Evolutionary conservation across 371 early-diverging fungal species (phyloP), one percentile per base, ranked within the genome.

Genomic region (Mucor ambiguus): DNA sequence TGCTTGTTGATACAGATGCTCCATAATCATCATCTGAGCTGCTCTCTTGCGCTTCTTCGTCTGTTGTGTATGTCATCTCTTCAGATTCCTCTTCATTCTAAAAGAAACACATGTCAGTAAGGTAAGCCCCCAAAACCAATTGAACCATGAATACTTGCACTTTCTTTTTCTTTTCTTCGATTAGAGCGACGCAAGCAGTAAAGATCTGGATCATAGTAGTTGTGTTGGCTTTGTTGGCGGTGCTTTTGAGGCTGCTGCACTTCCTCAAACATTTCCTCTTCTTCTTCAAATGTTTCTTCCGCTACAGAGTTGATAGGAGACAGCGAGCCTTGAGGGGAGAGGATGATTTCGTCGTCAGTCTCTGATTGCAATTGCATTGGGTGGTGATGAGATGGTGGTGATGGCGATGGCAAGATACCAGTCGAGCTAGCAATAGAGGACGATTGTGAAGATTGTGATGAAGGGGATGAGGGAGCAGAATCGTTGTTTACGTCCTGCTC

Each of bases 171-270:
- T 65, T 68, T 68, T 30, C 68, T 58, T 30, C 72, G 49, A 24
- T 58, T 48, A 18, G 72, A 72, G 22, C 72, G 62, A 46, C 72
- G 61, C 44, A 72, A 28, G 29, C 72, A 68, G 38, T 72, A 72
- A 10, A 72, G 61, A 10, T 72, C 72, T 52, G 72, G 72, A 58
- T 72, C 72, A n/a, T 61, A 46, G 58, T 58, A 58, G 14, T 58
- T 37, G 12, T 58, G 16, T 24, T 22, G 58, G 18, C n/a, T 2
- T 9, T 33, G 33, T 33, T 56, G 30, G 1, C 32, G 30, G 11
- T 56, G 30, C 30, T 56, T 56, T 33, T 29, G 56, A 16, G 56
- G 56, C 32, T 29, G 56, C 4, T 18, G 26, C 32, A 56, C 33
- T 32, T 55, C 67, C 11, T 59, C 56, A 20, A 59, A 60, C 30